These are phyloP conservation scores for Chlamydomonas eustigma DNA, from an alignment of 139 green algal genomes.

Conservation along the genomic window DNA sequence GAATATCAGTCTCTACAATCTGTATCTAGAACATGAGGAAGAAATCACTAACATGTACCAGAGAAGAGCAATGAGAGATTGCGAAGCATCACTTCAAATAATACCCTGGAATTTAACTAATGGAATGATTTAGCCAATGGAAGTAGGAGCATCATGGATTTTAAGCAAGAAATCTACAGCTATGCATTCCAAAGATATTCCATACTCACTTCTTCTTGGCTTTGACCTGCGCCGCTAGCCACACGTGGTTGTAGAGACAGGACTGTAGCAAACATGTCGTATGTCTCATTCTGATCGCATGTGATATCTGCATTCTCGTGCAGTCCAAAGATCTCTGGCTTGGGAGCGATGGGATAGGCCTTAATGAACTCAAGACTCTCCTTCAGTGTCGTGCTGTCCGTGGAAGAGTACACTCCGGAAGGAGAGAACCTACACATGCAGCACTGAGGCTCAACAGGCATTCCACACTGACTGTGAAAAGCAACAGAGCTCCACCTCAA, in stretches of 20 bases:
- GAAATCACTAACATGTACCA: too few species aligned
- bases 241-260: conserved; percentile 72
- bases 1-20: too few species aligned
- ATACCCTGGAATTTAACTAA: conserved; percentile 1
- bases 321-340: conserved; percentile 72
- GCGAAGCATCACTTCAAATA: neutral
- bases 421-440: conserved; percentile 36
- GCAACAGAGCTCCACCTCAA: too few species aligned
- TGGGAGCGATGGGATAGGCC: conserved; percentile 50
- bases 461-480: too few species aligned
- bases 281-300: conserved; percentile 76
- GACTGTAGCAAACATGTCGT: conserved; percentile 68
- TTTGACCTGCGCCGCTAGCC: conserved; percentile 31
- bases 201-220: conserved; percentile 40
- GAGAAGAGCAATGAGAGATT: conserved; percentile 1
- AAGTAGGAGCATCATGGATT: too few species aligned
- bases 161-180: too few species aligned
- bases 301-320: conserved; percentile 80
- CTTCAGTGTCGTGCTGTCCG: conserved; percentile 28
- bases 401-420: conserved; percentile 36
- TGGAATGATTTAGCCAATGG: too few species aligned
- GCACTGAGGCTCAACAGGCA: too few species aligned
- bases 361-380: conserved; percentile 50
- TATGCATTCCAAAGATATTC: too few species aligned
- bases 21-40: too few species aligned